Base-by-base conservation (phyloP, 1,284 basidiomycete species). In the Lentinus polychrous region DNA sequence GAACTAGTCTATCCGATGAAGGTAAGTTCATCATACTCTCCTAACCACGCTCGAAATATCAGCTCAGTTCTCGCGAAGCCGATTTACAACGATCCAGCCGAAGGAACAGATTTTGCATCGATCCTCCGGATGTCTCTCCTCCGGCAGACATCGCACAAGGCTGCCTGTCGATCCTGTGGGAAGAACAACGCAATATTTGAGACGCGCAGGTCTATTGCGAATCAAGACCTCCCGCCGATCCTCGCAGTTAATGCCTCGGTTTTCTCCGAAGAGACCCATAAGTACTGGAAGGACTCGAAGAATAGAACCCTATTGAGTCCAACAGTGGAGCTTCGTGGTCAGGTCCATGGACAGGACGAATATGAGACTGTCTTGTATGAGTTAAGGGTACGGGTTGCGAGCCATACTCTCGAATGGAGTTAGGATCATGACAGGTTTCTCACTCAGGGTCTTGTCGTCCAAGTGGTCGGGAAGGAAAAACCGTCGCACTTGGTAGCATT, bases 401-500 rank as follows among this genome's bases (percentile, higher is more conserved):
- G 6, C 14, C 35, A 10, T 34, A 12, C 11, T 12, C 17, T 15
- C n/a, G 8, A 18, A 44, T 8, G 10, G 43, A 14, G 7, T 33
- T 47, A 40, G 15, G 48, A 35, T 50, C 14, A 36, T 22, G 20
- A 50, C 42, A 38, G 11, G 46, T 31, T 38, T 23, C 24, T 42
- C 23, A 48, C 42, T 6, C 54, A 89, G 86, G 78, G 86, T 4
- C 72, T 98, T 56, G 80, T 98, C 2, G 83, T 88, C 14, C 90
- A 96, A 64, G 81, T 98, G 5, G 79, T 85, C 49, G 74, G 81
- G 3, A 88, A 89, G 50, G 83, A 86, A 41, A 82, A 81, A 40
- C 76, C 78, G 24, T 84, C 91, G 0, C 95, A 99, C 67, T 74
- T 98, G 17, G 86, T 95, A n/a, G 86, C 93, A 0, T 79, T 96